Evolutionary conservation across 2,329 filamentous ascomycete species (phyloP), one percentile per base, ranked within the genome.

Genomic region (Claviceps sp.): DNA sequence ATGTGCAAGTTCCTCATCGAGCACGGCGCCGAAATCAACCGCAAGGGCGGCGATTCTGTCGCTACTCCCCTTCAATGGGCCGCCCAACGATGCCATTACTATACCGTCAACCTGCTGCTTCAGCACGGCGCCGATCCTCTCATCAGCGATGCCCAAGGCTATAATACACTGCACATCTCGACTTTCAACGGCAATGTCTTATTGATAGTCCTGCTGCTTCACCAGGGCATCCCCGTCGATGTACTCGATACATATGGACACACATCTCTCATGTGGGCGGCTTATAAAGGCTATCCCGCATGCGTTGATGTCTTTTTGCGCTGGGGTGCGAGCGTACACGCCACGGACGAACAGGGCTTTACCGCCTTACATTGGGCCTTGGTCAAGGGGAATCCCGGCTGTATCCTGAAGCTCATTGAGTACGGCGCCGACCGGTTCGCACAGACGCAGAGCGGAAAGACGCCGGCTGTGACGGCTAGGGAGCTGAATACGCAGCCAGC

Each of bases 1-100:
- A 89, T 97, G 75, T 96, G 91, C 78, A 91, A 93, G 68, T 96
- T 94, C 69, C 82, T 98, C 45, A 79, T 98, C 65, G 86, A 79
- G 48, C 70, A 74, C 56, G 89, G 89, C 63, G 93, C 90, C 63
- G 86, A 95, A 64, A 85, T 97, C 62, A 97, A 98, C 70, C 85
- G 83, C 56, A 95, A 94, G 68, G 93, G 94, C 67, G 93, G 93
- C 67, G 91, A 97, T 64, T 95, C 90, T 9, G 78, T 95, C 43
- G 91, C 93, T 16, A 97, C 93, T 44, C 86, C 93, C 16, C 82
- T 95, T 1, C 89, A 97, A 70, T 98, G 93, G 93, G 93, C 93
- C 37, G 93, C 90, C 53, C 94, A 97, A 70, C 80, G 89, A 63
- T 95, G 90, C 66, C 87, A 97, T 69, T 95, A 97, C 73, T 96